A percentile compares a stretch with the other conserved stretches of the same genome.
Evolutionary conservation across 2,329 filamentous ascomycete genomes (phyloP).

Genomic region (Sclerotinia subarctica): DNA sequence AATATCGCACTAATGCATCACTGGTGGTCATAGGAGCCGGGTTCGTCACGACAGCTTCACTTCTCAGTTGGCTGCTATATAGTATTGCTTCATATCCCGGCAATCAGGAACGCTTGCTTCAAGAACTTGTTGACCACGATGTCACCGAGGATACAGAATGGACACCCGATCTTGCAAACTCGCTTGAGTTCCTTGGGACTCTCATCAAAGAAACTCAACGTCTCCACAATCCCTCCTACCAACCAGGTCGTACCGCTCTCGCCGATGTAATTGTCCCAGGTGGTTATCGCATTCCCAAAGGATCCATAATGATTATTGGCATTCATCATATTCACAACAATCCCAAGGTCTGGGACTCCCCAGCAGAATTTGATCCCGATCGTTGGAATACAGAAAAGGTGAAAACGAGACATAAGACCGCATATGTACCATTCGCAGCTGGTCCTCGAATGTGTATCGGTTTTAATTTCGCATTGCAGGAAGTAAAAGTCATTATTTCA

Average conservation of each 20-base stretch:
- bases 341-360: slow-evolving; percentile 28
- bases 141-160: slow-evolving; percentile 37
- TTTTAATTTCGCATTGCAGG: slow-evolving; percentile 43
- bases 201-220: slow-evolving; percentile 48
- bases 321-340: slow-evolving; percentile 31
- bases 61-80: slow-evolving; percentile 48
- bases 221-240: slow-evolving; percentile 46
- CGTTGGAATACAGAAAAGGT: slow-evolving; percentile 29
- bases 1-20: slow-evolving; percentile 36
- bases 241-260: slow-evolving; percentile 46
- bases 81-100: slow-evolving; percentile 44
- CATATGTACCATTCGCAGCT: slow-evolving; percentile 41
- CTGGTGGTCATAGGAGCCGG: slow-evolving; percentile 45
- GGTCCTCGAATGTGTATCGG: slow-evolving; percentile 42
- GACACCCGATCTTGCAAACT: slow-evolving; percentile 39
- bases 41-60: slow-evolving; percentile 47
- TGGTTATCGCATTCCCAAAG: slow-evolving; percentile 44
- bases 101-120: slow-evolving; percentile 45
- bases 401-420: slow-evolving; percentile 24
- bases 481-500: slow-evolving; percentile 41
- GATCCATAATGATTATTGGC: slow-evolving; percentile 31
- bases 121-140: slow-evolving; percentile 44
- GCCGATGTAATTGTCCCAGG: slow-evolving; percentile 46
- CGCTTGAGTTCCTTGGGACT: slow-evolving; percentile 42
- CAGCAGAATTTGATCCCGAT: slow-evolving; percentile 27